Conservation (phyloP, 129 eudicot species). For the Flaveria robusta region DNA sequence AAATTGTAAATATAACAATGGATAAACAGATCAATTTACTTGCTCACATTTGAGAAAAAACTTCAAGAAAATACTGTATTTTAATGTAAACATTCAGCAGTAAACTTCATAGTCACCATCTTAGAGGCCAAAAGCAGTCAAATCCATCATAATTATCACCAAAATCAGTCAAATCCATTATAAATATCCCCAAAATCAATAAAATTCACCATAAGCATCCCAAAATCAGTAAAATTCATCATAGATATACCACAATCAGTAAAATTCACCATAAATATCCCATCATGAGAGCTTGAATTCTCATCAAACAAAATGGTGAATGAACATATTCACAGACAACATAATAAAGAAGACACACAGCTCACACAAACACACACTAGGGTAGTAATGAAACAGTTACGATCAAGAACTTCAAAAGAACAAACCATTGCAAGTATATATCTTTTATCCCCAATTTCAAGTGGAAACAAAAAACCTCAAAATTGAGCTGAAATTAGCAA, state of each 20-base stretch:
- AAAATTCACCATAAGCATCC: not conserved
- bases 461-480: constrained; percentile 13
- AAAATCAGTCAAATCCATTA: no score
- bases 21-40: not conserved
- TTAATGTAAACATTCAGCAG: constrained; percentile 2
- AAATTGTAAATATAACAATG: not conserved
- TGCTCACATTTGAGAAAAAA: not conserved
- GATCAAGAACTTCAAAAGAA: not conserved
- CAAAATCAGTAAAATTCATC: constrained; percentile 8
- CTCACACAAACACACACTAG: constrained; percentile 18
- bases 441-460: constrained; percentile 28
- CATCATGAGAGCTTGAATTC: not conserved
- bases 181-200: not conserved
- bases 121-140: no score
- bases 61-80: not conserved
- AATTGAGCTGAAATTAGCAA: constrained; percentile 23
- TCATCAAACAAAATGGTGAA: no score
- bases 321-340: not conserved
- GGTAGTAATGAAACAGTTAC: constrained; percentile 2
- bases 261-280: constrained; percentile 2
- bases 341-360: not conserved
- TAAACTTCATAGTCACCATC: no score
- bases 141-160: no score
- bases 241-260: constrained; percentile 7
- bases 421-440: not conserved